Evolutionary conservation across 495 filamentous ascomycete genomes (phyloP), one percentile per base, ranked within the genome.

Genomic region (Podospora conica): DNA sequence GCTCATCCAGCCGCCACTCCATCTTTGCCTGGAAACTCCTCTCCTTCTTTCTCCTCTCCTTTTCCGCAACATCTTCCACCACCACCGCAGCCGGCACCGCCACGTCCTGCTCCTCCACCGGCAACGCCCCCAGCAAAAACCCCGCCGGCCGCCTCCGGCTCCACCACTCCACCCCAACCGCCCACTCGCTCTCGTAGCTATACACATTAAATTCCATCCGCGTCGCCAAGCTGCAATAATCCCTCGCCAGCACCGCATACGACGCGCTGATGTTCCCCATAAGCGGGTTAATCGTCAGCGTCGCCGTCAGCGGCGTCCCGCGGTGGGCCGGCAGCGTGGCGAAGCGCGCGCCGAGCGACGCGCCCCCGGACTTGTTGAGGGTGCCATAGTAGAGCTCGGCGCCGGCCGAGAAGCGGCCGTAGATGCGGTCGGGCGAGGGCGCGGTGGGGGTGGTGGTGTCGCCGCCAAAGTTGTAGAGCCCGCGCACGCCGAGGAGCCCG

Each of bases 121-220:
- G 66, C 23, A 74, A 70, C 58, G 77, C 71, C 64, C 80, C 80
- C 7, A 79, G 72, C 20, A 80, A 73, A 20, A 81, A 79, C 8
- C 77, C 68, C 54, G 76, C 74, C 33, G 75, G 79, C 68, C 75
- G 68, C 61, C 72, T 75, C 75, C 85, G 75, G 76, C 83, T 84
- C 94, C 96, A 98, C 28, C 97, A 79, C 76, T 98, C 96, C 74
- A 88, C 90, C 12, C 96, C 95, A 9, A 97, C 81, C 53, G 90
- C 88, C 80, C 97, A 85, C 48, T 96, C 93, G 73, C 91, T 96
- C 79, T 98, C 95, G 79, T 97, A 98, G 71, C 91, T 96, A 79
- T 97, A 97, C 60, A 97, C 92, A 73, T 98, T 98, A 75, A 98
- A 98, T 68, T 95, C 92, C 79, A 98, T 94, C 53, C 89, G 86